Conservation (phyloP, 768 basidiomycete species). For the Boletus edulis region DNA sequence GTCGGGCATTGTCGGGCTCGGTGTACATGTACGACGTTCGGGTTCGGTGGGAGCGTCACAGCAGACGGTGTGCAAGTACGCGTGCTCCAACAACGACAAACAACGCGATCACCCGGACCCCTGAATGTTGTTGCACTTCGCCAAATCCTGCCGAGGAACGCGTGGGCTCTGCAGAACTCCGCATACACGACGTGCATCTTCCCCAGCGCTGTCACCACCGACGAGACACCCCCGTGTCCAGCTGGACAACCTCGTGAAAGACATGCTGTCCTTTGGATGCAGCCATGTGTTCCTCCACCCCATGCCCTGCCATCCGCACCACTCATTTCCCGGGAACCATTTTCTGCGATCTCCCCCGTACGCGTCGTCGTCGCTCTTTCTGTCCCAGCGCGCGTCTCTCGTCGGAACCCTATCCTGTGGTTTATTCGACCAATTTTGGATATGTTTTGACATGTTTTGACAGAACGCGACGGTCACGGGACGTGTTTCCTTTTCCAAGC, state of each 20-base stretch:
- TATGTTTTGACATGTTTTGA: conserved; percentile 24
- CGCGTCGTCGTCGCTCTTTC: neutral
- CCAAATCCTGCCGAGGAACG: too few species aligned
- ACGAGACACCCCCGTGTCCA: too few species aligned
- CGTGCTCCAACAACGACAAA: conserved; percentile 42
- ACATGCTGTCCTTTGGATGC: conserved; percentile 11
- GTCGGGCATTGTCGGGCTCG: conserved; percentile 62
- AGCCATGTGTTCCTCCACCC: conserved; percentile 15
- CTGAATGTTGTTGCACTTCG: conserved; percentile 2
- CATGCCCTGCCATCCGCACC: conserved; percentile 9
- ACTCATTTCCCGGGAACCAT: neutral
- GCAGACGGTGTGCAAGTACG: conserved; percentile 20
- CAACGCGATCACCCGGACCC: conserved; percentile 31
- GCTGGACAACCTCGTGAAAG: conserved; percentile 17
- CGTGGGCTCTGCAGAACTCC: conserved; percentile 1
- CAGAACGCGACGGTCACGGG: conserved; percentile 37
- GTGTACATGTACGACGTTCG: conserved; percentile 4
- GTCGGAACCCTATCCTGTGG: conserved; percentile 21
- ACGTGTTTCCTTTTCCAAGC: conserved; percentile 33
- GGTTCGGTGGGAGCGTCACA: neutral
- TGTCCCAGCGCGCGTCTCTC: neutral
- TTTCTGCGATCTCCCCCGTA: neutral
- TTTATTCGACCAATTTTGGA: conserved; percentile 1
- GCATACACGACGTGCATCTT: neutral
- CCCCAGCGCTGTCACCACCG: neutral